Percentiles rank a stretch among this genome's conserved stretches.
Conservation (phyloP, 257 asterid genomes). For the Ilex aquifolium region DNA sequence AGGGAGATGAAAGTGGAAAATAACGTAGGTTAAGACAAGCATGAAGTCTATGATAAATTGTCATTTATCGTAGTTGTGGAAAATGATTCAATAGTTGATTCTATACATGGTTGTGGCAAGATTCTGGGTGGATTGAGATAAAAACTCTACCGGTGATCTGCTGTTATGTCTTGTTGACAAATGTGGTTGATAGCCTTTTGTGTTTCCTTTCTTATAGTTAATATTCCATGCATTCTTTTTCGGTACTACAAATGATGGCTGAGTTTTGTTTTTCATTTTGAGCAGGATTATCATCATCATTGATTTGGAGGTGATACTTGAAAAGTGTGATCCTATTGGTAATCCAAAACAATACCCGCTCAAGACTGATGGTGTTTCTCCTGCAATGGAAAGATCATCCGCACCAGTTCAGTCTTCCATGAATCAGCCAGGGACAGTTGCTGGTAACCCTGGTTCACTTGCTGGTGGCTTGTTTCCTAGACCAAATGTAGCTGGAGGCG, state of each 20-base stretch:
- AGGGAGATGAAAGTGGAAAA: no score
- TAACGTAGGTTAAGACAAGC: no score
- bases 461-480: slow-evolving; percentile 29
- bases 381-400: slow-evolving; percentile 34
- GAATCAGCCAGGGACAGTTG: slow-evolving; percentile 32
- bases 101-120: no score
- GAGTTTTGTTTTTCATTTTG: slow-evolving; percentile 4
- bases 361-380: slow-evolving; percentile 30
- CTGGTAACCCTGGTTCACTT: slow-evolving; percentile 23
- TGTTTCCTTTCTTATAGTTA: background rate
- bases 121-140: no score
- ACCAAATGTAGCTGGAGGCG: slow-evolving; percentile 37
- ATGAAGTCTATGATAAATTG: no score
- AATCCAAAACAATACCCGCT: slow-evolving; percentile 38
- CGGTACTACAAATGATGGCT: background rate
- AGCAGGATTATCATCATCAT: slow-evolving; percentile 80
- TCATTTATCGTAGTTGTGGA: no score
- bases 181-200: background rate
- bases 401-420: slow-evolving; percentile 33
- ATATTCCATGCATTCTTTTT: background rate
- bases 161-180: no score
- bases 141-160: no score
- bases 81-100: no score
- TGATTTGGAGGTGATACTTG: slow-evolving; percentile 56
- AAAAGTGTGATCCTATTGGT: slow-evolving; percentile 65